Evolutionary conservation across 2,329 filamentous ascomycete species (phyloP), one percentile per base, ranked within the genome.

Genomic region (Pseudocercospora fijiensis): DNA sequence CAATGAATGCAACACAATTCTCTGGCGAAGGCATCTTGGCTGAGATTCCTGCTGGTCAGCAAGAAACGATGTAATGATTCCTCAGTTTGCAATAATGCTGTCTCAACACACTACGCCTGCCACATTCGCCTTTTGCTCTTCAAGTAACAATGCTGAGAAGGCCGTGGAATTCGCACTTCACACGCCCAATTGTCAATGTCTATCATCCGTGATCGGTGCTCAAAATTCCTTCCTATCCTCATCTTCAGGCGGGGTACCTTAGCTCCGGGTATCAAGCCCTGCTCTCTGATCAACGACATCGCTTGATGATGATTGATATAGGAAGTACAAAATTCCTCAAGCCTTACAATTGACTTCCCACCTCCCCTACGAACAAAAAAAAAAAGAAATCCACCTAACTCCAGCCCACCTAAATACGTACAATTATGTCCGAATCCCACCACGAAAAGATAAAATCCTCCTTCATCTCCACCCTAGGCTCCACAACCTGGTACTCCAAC

Each of bases 281-380:
- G 45, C 45, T 47, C 43, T 47, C 9, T 47, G 43, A 47, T 1
- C 4, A n/a, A 49, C 45, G 45, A 49, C 24, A 49, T 49, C 45
- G 45, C 45, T 49, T 49, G 45, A 49, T 49, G n/a, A 49, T 47
- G 43, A 5, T 47, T n/a, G 18, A 47, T 47, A 47, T 47, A 47
- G 43, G 43, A 24, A n/a, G 1, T 13, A 4, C 22, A 20, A 18
- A 4, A 10, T 20, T 22, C 10, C 43, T 47, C 18, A 20, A 18
- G 16, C 41, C 1, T 13, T n/a, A 30, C 7, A 30, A 30, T 5
- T 10, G 28, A 30, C 8, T 30, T 2, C 8, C 28, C 11, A 6
- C 11, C 4, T 9, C 28, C 2, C 3, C 18, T 2, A 45, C 41
- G 10, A n/a, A 45, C 16, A 8, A 47, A 9, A 47, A 9, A 47